These are phyloP conservation scores for Parietaria judaica DNA, from an alignment of 306 rosid species.

Conservation along the genomic window DNA sequence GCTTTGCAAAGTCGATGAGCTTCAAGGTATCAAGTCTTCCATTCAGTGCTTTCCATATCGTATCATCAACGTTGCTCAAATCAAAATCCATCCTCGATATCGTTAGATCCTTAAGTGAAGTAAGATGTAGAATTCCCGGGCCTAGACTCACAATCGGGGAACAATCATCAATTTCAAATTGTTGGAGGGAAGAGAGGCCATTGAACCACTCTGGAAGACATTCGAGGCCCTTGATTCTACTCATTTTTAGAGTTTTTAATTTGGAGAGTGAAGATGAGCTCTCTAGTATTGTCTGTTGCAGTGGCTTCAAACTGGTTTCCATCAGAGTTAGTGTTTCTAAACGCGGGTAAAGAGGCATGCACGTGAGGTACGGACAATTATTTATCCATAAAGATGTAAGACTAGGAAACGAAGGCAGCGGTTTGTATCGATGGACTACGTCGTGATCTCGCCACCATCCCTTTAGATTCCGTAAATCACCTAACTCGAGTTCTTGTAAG, in stretches of 20 bases:
- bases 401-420: neutral
- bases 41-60: neutral
- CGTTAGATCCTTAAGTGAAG: neutral
- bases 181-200: constrained; percentile 9
- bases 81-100: neutral
- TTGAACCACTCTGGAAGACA: constrained; percentile 12
- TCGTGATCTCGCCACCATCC: constrained; percentile 26
- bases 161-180: neutral
- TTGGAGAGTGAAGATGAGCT: neutral
- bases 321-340: neutral
- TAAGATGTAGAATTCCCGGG: constrained; percentile 6
- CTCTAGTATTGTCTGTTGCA: neutral
- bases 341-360: constrained; percentile 9
- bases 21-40: neutral
- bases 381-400: neutral
- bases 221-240: neutral
- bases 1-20: neutral
- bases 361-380: constrained; percentile 6
- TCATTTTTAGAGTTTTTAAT: neutral
- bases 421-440: no score
- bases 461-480: neutral
- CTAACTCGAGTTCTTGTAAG: accelerated
- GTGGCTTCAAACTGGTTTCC: neutral
- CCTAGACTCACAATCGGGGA: neutral
- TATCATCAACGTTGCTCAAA: neutral